Evolutionary conservation across 2,329 filamentous ascomycete genomes (phyloP), one percentile per base, ranked within the genome.

Genomic region (Moelleriella libera): DNA sequence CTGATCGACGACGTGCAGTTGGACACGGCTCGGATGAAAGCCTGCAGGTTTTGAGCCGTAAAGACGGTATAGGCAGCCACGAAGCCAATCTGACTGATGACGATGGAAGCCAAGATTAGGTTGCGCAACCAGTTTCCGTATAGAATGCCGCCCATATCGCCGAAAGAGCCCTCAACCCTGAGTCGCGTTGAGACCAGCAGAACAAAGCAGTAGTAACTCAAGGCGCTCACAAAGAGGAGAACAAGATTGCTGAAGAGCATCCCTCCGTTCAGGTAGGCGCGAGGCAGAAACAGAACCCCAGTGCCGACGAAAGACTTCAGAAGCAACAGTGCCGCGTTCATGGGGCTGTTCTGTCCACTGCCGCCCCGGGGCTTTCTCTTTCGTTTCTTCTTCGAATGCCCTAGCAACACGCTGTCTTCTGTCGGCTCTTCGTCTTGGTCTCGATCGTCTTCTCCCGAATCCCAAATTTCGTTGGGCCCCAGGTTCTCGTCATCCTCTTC

Each of bases 291-390:
- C 12, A 97, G 72, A 7, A 97, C 90, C 48, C 90, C 90, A 0
- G 92, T 98, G 21, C 94, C 92, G 44, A 98, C 92, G 60, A 98
- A 98, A 0, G 90, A 97, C 70, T 98, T 98, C 54, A 98, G 79
- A 41, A 98, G 72, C 47, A 98, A 74, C 55, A 96, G 66, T 9
- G 85, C 82, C 8, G 92, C 90, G 51, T 85, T 86, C 53, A 80
- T 82, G 4, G 85, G 81, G 45, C 79, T 84, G 56, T 87, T 89
- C 47, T 82, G 88, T 40, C 89, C 87, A 51, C 76, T 80, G 29
- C 80, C 78, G 46, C 81, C 77, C 41, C 86, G 82, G 46, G 78
- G 72, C 69, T 88, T 90, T 60, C 87, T 82, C 66, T 81, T 83
- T 58, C 87, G 78, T 66, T 79, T 83, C 50, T 82, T 78, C 56